Base-by-base conservation (phyloP, 495 filamentous ascomycete genomes). In the Podospora bellae-mahoneyi region DNA sequence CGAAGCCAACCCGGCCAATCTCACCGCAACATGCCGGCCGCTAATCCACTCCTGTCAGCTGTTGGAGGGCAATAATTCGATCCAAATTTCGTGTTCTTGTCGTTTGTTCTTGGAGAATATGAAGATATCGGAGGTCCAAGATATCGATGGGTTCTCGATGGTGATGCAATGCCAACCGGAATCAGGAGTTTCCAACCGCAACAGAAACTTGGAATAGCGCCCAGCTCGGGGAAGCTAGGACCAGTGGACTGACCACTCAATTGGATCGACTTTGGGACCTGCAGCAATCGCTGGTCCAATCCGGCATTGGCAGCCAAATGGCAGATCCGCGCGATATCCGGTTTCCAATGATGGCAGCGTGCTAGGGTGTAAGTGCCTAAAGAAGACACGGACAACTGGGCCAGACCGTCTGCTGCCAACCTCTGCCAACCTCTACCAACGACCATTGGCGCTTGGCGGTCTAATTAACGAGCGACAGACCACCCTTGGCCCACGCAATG, bases 401-500 rank as follows among this genome's bases (percentile, higher is more conserved):
- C 58, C 61, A 62, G 39, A 62, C 55, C 65, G 60, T 6, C 10
- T 62, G 34, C 34, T 39, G 34, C 34, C 34, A 39, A 39, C 34
- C 34, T 23, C 34, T 39, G 34, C 34, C 34, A 39, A 39, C 34
- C 39, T 32, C 30, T 32, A 7, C 30, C 30, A 32, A 16, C 61
- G 7, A 32, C 44, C 28, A 66, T 69, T 64, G 68, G 71, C 64
- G 28, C 66, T 66, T 65, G 70, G 61, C 68, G 7, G 15, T 16
- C 55, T 18, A 65, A 48, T 48, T 48, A 48, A 48, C 39, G 39
- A 48, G 39, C 60, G 34, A 28, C 39, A 32, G 62, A 20, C 27
- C 9, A 6, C 15, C 3, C 72, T 74, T 74, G 69, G 72, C 72
- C 34, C 39, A 66, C 67, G 67, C 69, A 68, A 69, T 66, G 63